Conservation (phyloP, 2,329 filamentous ascomycete genomes). For the Penicillium sp. region DNA sequence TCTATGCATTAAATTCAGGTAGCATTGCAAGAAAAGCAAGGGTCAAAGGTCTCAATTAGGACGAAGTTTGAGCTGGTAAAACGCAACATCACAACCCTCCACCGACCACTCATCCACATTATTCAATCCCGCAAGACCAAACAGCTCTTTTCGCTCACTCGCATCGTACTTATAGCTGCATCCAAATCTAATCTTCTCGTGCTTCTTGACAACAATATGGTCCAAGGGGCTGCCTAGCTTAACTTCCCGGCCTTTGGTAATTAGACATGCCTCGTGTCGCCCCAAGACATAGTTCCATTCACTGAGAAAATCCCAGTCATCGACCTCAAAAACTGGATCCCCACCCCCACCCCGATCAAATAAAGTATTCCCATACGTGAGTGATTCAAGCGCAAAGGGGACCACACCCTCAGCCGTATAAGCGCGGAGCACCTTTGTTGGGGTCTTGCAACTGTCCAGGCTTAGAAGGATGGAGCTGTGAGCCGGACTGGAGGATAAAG, state of each 20-base stretch:
- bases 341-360: not conserved
- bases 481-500: not conserved
- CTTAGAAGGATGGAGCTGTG: not conserved
- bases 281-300: constrained; percentile 11
- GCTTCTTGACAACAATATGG: not conserved
- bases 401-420: not conserved
- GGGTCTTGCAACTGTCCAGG: not conserved
- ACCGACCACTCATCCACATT: not conserved
- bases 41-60: not conserved
- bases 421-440: not conserved
- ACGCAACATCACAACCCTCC: not conserved
- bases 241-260: not conserved
- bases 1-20: not conserved
- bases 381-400: not conserved
- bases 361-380: not conserved
- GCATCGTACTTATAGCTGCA: constrained; percentile 13
- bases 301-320: constrained; percentile 11
- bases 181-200: constrained; percentile 11
- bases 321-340: not conserved
- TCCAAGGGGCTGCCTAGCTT: constrained; percentile 7
- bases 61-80: not conserved
- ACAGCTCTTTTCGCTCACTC: not conserved
- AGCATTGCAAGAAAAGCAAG: not conserved
- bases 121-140: not conserved
- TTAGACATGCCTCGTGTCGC: constrained; percentile 10